phyloP scores from a whole-genome alignment of 106 monocot species.

The Dendrobium huoshanense region DNA sequence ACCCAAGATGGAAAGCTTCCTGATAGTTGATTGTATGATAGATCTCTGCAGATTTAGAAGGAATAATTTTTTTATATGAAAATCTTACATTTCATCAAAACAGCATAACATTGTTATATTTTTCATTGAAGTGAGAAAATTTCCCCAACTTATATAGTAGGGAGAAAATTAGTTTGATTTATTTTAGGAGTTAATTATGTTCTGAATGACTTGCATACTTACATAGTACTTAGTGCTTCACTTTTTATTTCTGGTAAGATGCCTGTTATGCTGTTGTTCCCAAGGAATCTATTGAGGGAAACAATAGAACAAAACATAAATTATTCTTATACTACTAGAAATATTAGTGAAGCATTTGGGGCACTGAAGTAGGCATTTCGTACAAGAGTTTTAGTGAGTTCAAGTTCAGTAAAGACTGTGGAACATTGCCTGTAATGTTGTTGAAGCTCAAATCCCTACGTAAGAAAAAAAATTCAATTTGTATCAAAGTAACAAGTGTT shows the following conservation, averaged over 20 bases:
- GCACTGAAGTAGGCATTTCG: slow-evolving; percentile 6
- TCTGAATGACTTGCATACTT: slow-evolving; percentile 5
- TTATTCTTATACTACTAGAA: neutral
- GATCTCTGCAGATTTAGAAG: slow-evolving; percentile 48
- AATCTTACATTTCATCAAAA: no score
- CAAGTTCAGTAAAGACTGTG: slow-evolving; percentile 65
- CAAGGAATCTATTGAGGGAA: slow-evolving; percentile 58
- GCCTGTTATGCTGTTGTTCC: slow-evolving; percentile 77
- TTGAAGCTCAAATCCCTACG: slow-evolving; percentile 94
- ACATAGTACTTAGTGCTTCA: slow-evolving; percentile 49
- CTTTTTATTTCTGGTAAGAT: slow-evolving; percentile 54
- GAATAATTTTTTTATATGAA: neutral
- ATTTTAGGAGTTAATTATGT: neutral
- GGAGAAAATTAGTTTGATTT: neutral
- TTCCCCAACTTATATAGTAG: neutral
- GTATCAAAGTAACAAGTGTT: neutral
- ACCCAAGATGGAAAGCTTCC: slow-evolving; percentile 87
- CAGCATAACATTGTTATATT: no score
- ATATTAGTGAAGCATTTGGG: neutral
- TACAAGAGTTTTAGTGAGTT: slow-evolving; percentile 46
- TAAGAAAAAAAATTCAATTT: neutral
- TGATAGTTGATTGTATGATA: slow-evolving; percentile 84
- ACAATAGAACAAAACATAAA: slow-evolving; percentile 10
- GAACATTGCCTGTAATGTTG: slow-evolving; percentile 66
- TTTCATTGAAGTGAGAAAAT: no score